phyloP scores from a whole-genome alignment of 148 eudicot genomes.

The Selenicereus undatus region DNA sequence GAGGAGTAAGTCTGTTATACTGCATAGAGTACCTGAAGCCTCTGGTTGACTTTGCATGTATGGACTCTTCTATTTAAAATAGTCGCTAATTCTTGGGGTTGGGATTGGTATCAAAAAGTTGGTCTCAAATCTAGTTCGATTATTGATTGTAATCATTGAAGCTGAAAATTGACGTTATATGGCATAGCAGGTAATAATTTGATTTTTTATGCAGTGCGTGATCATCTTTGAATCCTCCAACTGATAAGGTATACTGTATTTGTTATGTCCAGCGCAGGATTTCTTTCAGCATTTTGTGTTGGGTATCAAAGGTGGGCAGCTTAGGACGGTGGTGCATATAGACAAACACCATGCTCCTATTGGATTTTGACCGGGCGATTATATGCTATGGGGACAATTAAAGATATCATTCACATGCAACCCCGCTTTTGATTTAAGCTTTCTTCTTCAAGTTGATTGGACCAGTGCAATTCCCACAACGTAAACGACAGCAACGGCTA shows the following conservation, averaged over 20 bases:
- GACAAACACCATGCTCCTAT: not conserved
- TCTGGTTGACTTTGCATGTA: not conserved
- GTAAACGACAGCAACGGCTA: not conserved
- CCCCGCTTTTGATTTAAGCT: not conserved
- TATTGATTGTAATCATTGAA: too few relatives aligned
- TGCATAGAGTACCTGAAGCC: not conserved
- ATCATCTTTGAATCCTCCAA: not conserved
- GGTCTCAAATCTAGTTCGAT: not conserved
- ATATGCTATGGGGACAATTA: not conserved
- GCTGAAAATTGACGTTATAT: too few relatives aligned
- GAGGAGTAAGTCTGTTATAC: not conserved
- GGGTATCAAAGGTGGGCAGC: slow-evolving; percentile 12
- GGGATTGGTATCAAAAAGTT: not conserved
- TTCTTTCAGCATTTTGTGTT: not conserved
- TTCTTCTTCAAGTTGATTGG: slow-evolving; percentile 14
- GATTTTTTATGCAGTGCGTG: not conserved
- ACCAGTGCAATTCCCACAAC: not conserved
- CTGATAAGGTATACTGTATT: not conserved
- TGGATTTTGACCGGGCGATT: not conserved
- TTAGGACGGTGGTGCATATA: slow-evolving; percentile 1
- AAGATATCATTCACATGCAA: not conserved
- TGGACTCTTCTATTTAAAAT: not conserved
- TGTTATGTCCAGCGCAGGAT: not conserved
- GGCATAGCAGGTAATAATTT: not conserved
- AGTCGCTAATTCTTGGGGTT: not conserved